Conservation (phyloP, 805 yeast species). For the Saccharomycopsis sp. region DNA sequence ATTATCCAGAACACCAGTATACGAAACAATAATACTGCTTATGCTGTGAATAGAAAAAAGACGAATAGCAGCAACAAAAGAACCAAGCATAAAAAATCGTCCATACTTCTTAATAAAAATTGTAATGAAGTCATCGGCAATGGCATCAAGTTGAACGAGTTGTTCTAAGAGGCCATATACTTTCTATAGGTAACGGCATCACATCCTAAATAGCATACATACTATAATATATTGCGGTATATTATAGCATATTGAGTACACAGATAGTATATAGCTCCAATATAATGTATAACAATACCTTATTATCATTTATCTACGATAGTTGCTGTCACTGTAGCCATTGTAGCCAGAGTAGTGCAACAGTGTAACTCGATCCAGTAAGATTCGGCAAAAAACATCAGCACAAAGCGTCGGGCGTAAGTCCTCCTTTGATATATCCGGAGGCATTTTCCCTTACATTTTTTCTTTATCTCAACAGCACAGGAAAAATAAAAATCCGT, state of each 20-base stretch:
- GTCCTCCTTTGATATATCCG: too few species aligned
- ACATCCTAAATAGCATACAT: too few species aligned
- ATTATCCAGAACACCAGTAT: background rate
- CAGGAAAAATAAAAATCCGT: background rate
- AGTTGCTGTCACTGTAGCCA: too few species aligned
- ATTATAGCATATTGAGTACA: background rate
- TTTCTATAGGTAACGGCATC: background rate
- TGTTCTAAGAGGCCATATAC: background rate
- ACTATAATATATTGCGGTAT: background rate
- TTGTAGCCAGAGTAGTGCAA: too few species aligned
- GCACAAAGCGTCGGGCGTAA: background rate
- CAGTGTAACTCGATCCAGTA: background rate
- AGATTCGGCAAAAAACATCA: background rate
- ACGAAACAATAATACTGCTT: background rate
- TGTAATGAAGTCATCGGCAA: slow-evolving; percentile 1
- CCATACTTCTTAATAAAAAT: background rate
- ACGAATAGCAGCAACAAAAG: background rate
- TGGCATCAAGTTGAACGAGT: background rate
- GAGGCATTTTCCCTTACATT: too few species aligned
- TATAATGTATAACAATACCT: background rate
- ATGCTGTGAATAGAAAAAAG: background rate
- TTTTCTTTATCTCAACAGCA: too few species aligned
- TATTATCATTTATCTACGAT: too few species aligned
- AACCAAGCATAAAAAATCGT: background rate
- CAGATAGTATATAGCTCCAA: background rate